A percentile compares a stretch with the other conserved stretches of the same genome.
phyloP scores from a whole-genome alignment of 192 early-diverging fungal species.

The Mortierella alpina region DNA sequence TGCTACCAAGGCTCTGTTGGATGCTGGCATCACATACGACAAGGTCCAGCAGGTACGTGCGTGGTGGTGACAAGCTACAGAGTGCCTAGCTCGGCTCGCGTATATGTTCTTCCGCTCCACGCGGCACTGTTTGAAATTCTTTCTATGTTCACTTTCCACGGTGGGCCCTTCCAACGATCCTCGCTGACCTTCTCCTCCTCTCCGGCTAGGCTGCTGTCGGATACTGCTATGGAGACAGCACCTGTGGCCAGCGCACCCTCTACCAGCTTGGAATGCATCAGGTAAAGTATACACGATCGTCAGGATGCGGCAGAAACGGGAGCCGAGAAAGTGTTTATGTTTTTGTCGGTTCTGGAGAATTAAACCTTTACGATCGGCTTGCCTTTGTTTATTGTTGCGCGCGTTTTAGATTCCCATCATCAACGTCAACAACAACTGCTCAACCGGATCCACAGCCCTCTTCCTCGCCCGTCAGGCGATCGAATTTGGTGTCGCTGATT shows the following conservation, averaged over 20 bases:
- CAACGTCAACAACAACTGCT: conserved; percentile 86
- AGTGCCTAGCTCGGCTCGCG: conserved; percentile 10
- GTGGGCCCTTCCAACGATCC: neutral
- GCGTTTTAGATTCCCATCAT: conserved; percentile 50
- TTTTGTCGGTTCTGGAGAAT: neutral
- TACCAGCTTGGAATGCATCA: conserved; percentile 83
- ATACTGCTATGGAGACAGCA: conserved; percentile 72
- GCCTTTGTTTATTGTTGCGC: neutral
- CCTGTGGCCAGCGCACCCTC: conserved; percentile 75
- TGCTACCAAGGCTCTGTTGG: conserved; percentile 74
- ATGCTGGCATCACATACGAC: conserved; percentile 78
- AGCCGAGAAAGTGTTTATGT: neutral
- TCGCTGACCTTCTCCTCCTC: neutral
- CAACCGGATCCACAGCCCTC: conserved; percentile 78
- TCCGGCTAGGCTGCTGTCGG: conserved; percentile 53
- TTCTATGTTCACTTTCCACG: neutral
- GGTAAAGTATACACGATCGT: conserved; percentile 10
- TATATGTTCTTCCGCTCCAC: conserved; percentile 18
- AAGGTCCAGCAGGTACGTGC: conserved; percentile 62
- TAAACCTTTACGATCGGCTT: neutral
- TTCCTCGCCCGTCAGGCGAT: conserved; percentile 71
- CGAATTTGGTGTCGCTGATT: conserved; percentile 69
- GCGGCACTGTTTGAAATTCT: neutral
- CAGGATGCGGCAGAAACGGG: neutral
- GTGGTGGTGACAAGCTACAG: no score